Evolutionary conservation across 2,329 filamentous ascomycete genomes (phyloP), one percentile per base, ranked within the genome.

Genomic region (Beauveria caledonica): DNA sequence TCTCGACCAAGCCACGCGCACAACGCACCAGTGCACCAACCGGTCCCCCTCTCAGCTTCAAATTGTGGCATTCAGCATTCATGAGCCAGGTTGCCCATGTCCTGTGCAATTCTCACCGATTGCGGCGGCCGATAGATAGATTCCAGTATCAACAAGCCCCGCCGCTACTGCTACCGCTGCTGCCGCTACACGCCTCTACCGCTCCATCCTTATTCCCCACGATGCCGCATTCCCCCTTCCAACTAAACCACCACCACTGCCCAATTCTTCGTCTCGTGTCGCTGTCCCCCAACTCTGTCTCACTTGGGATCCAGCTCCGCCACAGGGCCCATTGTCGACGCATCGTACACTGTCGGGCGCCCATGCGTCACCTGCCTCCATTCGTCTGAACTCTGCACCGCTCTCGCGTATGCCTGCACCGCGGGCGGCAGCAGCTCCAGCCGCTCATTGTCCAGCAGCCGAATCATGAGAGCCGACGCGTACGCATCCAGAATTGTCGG

Each of bases 401-500:
- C 48, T 1, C 42, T 56, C 9, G 62, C 63, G 53, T 70, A 71
- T 3, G 53, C 62, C 44, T 62, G 62, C 19, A 67, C 64, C 33
- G 63, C 51, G 3, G 60, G 60, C 10, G 66, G 62, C 11, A 71
- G 25, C 25, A 71, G 46, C 21, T 70, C 67, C 21, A 56, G 27
- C 6, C 69, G 64, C 9, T 66, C 60, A 44, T 64, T 62, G 13
- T 71, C 69, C 57, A 68, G 63, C 53, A 70, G 53, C 23, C 67
- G 63, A 9, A 64, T 63, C 5, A 64, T 53, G 27, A 70, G 52
- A 1, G 63, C 62, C 36, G 65, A 61, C 13, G 65, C 67, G 48
- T 70, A 66, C 17, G 67, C 70, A 46, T 72, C 69, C 27, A 70
- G 48, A n/a, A 72, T 68, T 1, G 69, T 70, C 9, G 69, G 69